Base-by-base conservation (phyloP, 179 eudicot genomes). In the Beta macrorhiza region DNA sequence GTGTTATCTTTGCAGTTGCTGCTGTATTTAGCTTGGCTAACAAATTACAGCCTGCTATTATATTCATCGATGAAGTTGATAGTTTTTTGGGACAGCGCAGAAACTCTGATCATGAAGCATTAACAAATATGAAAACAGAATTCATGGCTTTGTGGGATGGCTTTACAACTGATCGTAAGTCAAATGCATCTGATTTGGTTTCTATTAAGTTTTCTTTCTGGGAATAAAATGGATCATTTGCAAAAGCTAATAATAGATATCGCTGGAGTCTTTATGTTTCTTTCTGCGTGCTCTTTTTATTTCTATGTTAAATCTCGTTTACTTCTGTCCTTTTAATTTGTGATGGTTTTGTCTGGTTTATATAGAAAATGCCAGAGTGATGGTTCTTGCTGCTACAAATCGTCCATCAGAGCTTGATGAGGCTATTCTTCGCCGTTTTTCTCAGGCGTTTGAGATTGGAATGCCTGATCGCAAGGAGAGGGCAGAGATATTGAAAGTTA, bases 61-160 rank as follows among this genome's bases (percentile, higher is more conserved):
- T 95, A 70, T 95, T 95, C 83, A 92, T 95, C 44, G 99, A 93
- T 63, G 98, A 95, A 87, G 98, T 95, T 11, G 98, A 95, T 79
- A 92, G 99, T 85, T 92, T 93, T 85, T 71, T 95, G 85, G 99
- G 99, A 67, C 98, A 95, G 84, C 98, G 98, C 63, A 90, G 90
- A 80, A 83, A 84, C 51, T 86, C 95, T 72, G 99, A 95, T 78
- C 98, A 95, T 82, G 95, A 93, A 85, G 97, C 98, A 45, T 53
- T 93, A 79, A 88, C 91, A 29, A 95, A 92, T 82, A 95, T 95
- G 98, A 93, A 95, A 80, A 95, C 98, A 0, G 98, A 95, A 85
- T 95, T 95, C 82, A 95, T 95, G 98, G 91, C 97, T 82, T 77
- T 95, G 83, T 95, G 98, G 98, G 98, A 93, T 88, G 98, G 98